Evolutionary conservation across 495 filamentous ascomycete species (phyloP).

Genomic region (Chlorociboria aeruginascens): DNA sequence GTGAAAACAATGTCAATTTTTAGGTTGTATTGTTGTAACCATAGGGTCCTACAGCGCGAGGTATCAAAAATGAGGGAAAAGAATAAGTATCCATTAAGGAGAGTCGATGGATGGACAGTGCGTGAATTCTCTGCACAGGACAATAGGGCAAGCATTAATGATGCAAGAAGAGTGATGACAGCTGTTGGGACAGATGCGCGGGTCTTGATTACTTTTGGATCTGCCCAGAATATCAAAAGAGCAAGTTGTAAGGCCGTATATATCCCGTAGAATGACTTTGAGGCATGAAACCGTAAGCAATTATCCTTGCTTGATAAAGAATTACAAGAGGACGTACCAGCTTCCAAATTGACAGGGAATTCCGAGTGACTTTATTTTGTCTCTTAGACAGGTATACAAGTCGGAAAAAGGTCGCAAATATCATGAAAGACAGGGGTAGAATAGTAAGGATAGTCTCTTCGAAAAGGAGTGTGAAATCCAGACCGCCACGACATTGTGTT

Average conservation of each 20-base stretch:
- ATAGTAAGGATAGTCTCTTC: conserved; percentile 42
- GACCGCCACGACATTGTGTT: background rate
- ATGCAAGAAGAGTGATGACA: conserved; percentile 7
- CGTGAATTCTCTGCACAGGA: conserved; percentile 24
- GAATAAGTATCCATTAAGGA: conserved; percentile 29
- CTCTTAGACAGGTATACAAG: background rate
- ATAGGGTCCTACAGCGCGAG: conserved; percentile 29
- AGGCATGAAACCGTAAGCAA: no score
- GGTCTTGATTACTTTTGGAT: background rate
- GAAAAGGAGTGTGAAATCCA: conserved; percentile 26
- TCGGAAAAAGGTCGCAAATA: background rate
- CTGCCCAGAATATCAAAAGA: background rate
- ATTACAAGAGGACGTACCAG: background rate
- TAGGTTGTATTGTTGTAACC: conserved; percentile 15
- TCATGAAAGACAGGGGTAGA: conserved; percentile 20
- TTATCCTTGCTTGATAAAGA: no score
- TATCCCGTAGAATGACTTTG: no score
- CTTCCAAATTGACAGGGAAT: background rate
- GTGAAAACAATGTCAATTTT: conserved; percentile 30
- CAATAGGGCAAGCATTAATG: conserved; percentile 8
- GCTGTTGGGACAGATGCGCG: conserved; percentile 6
- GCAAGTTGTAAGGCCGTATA: background rate
- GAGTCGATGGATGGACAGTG: conserved; percentile 27
- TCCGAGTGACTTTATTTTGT: background rate
- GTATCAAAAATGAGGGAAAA: conserved; percentile 30